A percentile compares a stretch with the other conserved stretches of the same genome.
Conservation (phyloP, 306 rosid genomes). For the Luffa acutangula region DNA sequence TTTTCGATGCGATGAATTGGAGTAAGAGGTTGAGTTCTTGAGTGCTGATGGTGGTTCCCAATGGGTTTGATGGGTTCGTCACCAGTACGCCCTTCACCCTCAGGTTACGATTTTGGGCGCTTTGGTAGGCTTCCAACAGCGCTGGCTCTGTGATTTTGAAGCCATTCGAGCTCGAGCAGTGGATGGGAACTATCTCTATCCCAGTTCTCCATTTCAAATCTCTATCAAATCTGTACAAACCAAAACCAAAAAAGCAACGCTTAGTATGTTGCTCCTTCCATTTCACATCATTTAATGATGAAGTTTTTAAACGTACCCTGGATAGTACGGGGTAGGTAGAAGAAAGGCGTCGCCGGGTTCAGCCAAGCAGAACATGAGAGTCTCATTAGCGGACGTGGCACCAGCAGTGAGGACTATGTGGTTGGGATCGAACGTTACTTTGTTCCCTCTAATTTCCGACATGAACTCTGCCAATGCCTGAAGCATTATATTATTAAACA, state of each 20-base stretch:
- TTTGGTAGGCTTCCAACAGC: not conserved
- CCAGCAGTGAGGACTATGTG: slow-evolving; percentile 8
- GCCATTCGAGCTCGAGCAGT: slow-evolving; percentile 8
- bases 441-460: slow-evolving; percentile 9
- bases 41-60: slow-evolving; percentile 1
- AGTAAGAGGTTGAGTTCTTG: slow-evolving; percentile 4
- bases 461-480: slow-evolving; percentile 12
- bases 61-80: slow-evolving; percentile 5
- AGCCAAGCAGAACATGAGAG: slow-evolving; percentile 9
- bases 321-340: slow-evolving; percentile 13
- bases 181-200: not conserved
- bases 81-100: slow-evolving; percentile 5
- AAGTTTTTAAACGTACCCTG: not conserved
- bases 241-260: not conserved
- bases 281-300: too few species aligned
- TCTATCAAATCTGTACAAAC: slow-evolving; percentile 1
- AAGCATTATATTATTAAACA: not conserved
- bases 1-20: not conserved
- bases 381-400: slow-evolving; percentile 11
- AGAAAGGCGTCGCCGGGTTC: slow-evolving; percentile 10
- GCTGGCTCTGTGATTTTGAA: slow-evolving; percentile 6
- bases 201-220: slow-evolving; percentile 13
- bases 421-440: slow-evolving; percentile 10
- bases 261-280: not conserved
- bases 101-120: not conserved